Evolutionary conservation across 257 asterid genomes (phyloP), one percentile per base, ranked within the genome.

Genomic region (Solanum infundibuliforme): DNA sequence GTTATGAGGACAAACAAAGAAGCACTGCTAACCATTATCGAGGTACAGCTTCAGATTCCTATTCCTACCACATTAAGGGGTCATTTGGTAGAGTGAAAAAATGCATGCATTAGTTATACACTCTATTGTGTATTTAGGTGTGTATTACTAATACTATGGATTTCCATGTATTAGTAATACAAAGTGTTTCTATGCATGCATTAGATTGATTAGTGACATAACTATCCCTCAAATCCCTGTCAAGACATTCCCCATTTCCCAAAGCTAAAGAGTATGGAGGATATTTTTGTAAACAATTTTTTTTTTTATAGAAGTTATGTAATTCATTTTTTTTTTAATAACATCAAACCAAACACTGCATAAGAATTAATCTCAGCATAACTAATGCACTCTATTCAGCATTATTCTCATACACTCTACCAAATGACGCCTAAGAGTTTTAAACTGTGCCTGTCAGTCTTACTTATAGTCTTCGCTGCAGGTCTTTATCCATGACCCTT

Each of bases 401-500:
- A 58, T 58, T 58, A 7, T 58, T 58, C 66, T 58, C 12, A 58
- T 21, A 21, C 66, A 58, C 66, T 58, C 11, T 58, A 21, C 66
- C 65, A 55, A 58, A 58, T 8, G 25, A 21, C 27, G 2, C 66
- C 66, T 8, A 21, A 27, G 43, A n/a, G n/a, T 34, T 25, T n/a
- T 48, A 84, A 29, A 82, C 43, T 82, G 39, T 81, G 85, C n/a
- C 12, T 11, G 18, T 48, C 41, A 82, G 39, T 46, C 69, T 29
- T 31, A 27, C 72, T 86, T 25, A 48, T 83, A 90, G 65, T 69
- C 88, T 74, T 85, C 18, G 62, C 39, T 92, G 91, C 92, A 97
- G 99, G 99, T 97, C 90, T 97, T 97, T 90, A 97, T 97, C 93
- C 98, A 97, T 87, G 99, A 97, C 88, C 99, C 99, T 72, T 88